phyloP scores from a whole-genome alignment of 2,329 filamentous ascomycete species.

The Phaeosphaeria sp. region DNA sequence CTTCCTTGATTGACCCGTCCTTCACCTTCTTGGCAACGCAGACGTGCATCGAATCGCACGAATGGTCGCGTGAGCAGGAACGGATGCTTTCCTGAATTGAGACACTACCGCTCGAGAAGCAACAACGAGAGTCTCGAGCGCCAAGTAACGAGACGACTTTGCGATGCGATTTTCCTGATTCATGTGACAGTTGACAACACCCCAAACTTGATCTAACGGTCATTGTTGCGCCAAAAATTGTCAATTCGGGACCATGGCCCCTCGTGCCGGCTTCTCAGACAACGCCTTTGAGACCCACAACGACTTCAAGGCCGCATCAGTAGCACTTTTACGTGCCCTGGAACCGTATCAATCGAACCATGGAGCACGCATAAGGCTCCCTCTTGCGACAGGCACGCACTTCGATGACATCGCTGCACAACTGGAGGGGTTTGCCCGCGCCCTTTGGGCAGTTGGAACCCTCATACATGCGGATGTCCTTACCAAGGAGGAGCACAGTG shows the following conservation, averaged over 20 bases:
- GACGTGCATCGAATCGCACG: not conserved
- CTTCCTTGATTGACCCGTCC: not conserved
- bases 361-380: constrained; percentile 41
- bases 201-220: not conserved
- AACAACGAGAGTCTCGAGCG: not conserved
- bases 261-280: constrained; percentile 36
- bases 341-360: constrained; percentile 38
- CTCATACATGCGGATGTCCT: constrained; percentile 30
- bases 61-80: not conserved
- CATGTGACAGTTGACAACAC: not conserved
- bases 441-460: constrained; percentile 42
- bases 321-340: constrained; percentile 31
- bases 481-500: constrained; percentile 18
- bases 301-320: constrained; percentile 34
- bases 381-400: constrained; percentile 41
- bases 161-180: not conserved
- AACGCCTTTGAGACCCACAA: constrained; percentile 31
- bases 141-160: too few relatives aligned
- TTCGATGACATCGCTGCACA: constrained; percentile 46
- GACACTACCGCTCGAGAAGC: not conserved
- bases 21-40: not conserved
- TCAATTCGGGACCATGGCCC: constrained; percentile 29
- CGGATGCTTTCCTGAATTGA: not conserved
- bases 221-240: too few relatives aligned
- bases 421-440: constrained; percentile 43